A percentile compares a stretch with the other conserved stretches of the same genome.
phyloP scores from a whole-genome alignment of 164 flowering plant genomes.

The Echeveria elegans region DNA sequence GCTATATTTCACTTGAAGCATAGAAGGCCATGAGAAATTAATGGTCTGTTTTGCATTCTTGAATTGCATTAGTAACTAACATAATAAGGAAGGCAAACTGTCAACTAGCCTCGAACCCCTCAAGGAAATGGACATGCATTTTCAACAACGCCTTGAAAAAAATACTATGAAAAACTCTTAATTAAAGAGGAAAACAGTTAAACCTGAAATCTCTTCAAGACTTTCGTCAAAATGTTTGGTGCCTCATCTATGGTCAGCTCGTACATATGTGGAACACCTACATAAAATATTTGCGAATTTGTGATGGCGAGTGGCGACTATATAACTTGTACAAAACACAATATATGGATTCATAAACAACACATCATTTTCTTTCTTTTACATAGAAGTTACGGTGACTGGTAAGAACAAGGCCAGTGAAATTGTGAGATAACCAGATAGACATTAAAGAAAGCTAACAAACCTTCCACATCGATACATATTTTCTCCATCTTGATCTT shows the following conservation, averaged over 20 bases:
- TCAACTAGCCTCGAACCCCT: background rate
- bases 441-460: conserved; percentile 5
- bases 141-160: background rate
- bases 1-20: too few species aligned
- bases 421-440: background rate
- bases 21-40: background rate
- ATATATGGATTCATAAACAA: background rate
- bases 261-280: conserved; percentile 79
- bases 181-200: background rate
- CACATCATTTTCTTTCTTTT: background rate
- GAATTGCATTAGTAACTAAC: background rate
- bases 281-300: conserved; percentile 6
- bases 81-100: background rate
- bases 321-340: background rate
- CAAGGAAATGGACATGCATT: background rate
- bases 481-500: conserved; percentile 89
- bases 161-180: background rate
- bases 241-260: conserved; percentile 83
- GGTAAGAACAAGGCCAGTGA: background rate
- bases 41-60: background rate
- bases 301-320: background rate
- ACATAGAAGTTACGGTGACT: background rate
- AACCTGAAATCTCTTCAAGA: conserved; percentile 90
- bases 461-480: conserved; percentile 89
- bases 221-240: conserved; percentile 83